Percentiles rank a stretch among this genome's conserved stretches.
Evolutionary conservation across 768 basidiomycete species (phyloP).

Genomic region (Suillus plorans): DNA sequence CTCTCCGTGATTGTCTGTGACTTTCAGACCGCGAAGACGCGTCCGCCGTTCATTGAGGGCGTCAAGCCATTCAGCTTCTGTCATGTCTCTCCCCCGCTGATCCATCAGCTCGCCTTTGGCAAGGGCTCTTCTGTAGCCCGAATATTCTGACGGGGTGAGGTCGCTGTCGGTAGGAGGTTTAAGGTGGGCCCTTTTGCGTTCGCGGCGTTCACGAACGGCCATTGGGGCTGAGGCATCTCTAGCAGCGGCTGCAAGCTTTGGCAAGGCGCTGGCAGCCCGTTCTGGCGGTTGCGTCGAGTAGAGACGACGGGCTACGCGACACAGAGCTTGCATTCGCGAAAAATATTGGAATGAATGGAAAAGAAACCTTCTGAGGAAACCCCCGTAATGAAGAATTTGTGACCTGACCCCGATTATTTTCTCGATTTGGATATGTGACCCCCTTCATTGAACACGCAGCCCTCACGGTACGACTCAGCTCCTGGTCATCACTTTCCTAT

Average conservation of each 20-base stretch:
- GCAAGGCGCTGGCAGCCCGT: constrained; percentile 61
- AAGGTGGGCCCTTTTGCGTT: constrained; percentile 44
- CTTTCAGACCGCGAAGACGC: constrained; percentile 65
- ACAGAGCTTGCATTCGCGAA: constrained; percentile 31
- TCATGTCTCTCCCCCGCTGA: constrained; percentile 35
- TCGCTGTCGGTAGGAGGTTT: constrained; percentile 42
- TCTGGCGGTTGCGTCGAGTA: constrained; percentile 44
- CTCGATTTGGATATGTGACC: not conserved
- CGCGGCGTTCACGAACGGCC: constrained; percentile 70
- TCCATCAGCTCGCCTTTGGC: constrained; percentile 50
- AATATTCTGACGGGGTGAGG: constrained; percentile 64
- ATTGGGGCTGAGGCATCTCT: constrained; percentile 71
- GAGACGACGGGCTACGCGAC: constrained; percentile 36
- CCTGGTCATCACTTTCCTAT: not conserved
- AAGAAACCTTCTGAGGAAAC: not conserved
- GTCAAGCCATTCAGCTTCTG: constrained; percentile 60
- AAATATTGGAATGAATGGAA: not conserved
- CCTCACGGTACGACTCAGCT: not conserved
- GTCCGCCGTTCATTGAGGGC: constrained; percentile 55
- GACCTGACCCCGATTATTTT: not conserved
- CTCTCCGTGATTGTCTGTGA: constrained; percentile 39
- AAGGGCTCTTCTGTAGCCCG: constrained; percentile 57
- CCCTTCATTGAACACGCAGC: not conserved
- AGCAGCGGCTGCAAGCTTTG: constrained; percentile 43
- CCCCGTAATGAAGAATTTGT: not conserved